Evolutionary conservation across 768 basidiomycete species (phyloP), one percentile per base, ranked within the genome.

Genomic region (Boletellus ananiceps): DNA sequence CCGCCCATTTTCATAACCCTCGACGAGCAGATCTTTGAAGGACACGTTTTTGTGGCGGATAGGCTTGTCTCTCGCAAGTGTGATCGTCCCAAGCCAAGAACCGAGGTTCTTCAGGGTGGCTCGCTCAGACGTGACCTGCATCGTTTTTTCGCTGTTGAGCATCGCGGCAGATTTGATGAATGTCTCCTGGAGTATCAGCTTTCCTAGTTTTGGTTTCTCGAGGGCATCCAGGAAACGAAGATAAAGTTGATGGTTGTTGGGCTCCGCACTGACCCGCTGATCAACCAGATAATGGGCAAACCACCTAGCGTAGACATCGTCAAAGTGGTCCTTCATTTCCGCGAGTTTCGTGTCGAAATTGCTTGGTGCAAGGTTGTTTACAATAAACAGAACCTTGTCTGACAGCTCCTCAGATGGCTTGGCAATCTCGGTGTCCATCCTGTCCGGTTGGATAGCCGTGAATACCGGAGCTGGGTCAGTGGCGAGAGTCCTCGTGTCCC

Each of bases 221-320:
- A 99, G 71, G 2, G 85, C 82, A 51, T 97, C 92, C 49, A 99
- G 74, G 65, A 99, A 92, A 48, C 93, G 88, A 51, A 96, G 83
- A 69, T 99, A 99, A 31, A 98, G 80, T 41, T 84, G 80, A 57
- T 98, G 96, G 62, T 98, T 96, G 75, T 99, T 99, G 45, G 92
- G 92, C 69, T 99, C 96, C 49, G 88, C 87, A 69, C 87, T 88
- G 67, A 98, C 84, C 33, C 96, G 88, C 62, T 97, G 91, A 60
- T 94, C 92, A 32, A 99, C 93, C 41, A 99, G 79, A 68, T 98
- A 99, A 64, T 96, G 88, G 39, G 96, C 95, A 61, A 99, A 96
- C 96, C 96, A 99, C 40, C 88, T 79, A 8, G 91, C 83, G 63
- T 93, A 83, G 35, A 80, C 74, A 58, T 93, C 87, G 40, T 87